Conservation (phyloP, 2,329 filamentous ascomycete species). For the Clonostachys solani region DNA sequence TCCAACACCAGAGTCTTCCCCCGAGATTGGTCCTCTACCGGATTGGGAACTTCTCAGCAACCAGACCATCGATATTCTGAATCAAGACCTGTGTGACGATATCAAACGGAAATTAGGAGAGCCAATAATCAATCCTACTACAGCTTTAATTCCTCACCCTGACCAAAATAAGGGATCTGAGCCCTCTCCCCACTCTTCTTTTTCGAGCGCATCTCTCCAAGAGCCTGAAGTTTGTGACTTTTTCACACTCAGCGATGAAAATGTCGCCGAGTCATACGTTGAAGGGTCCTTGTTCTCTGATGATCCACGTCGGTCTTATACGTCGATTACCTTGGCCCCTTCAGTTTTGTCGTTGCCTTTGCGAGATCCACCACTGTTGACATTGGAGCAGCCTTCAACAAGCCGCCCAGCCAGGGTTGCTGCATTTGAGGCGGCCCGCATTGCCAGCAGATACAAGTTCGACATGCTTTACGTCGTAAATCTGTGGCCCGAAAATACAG, state of each 20-base stretch:
- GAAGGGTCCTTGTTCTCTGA: neutral
- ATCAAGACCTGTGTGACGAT: slow-evolving; percentile 15
- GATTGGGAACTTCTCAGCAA: slow-evolving; percentile 16
- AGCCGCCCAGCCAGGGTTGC: slow-evolving; percentile 39
- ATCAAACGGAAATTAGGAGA: slow-evolving; percentile 17
- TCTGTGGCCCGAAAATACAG: slow-evolving; percentile 42
- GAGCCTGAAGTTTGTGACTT: slow-evolving; percentile 52
- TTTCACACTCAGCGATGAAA: slow-evolving; percentile 49
- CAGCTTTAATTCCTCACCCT: neutral
- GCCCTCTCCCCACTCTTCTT: slow-evolving; percentile 7
- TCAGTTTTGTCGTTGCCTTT: slow-evolving; percentile 14
- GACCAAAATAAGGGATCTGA: slow-evolving; percentile 2
- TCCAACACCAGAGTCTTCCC: slow-evolving; percentile 26
- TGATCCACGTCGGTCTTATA: too few relatives aligned
- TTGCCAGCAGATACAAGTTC: slow-evolving; percentile 52
- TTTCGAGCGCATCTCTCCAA: slow-evolving; percentile 30
- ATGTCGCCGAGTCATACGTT: slow-evolving; percentile 43
- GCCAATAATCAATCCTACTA: slow-evolving; percentile 11
- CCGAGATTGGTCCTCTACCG: slow-evolving; percentile 18
- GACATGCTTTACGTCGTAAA: slow-evolving; percentile 56
- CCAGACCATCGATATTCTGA: slow-evolving; percentile 18
- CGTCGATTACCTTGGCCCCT: neutral
- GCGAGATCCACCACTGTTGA: slow-evolving; percentile 27
- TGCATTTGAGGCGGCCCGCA: slow-evolving; percentile 49
- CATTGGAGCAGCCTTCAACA: slow-evolving; percentile 37